A percentile compares a stretch with the other conserved stretches of the same genome.
phyloP scores from a whole-genome alignment of 169 alveolate genomes.

The Cryptosporidium xiaoi region DNA sequence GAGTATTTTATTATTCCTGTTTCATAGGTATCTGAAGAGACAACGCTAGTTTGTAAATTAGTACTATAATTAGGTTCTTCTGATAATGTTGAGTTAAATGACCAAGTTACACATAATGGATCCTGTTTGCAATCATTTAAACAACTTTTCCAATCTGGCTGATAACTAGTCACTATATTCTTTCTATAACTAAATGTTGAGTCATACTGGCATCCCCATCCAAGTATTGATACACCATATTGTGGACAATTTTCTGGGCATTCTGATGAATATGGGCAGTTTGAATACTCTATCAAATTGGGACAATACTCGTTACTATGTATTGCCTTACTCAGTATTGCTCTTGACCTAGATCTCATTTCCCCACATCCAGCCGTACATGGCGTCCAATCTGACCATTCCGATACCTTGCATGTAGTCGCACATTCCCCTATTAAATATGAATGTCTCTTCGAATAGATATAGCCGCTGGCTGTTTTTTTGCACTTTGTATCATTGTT shows the following conservation, averaged over 20 bases:
- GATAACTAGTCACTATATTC: conserved; percentile 23
- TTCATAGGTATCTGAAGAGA: not conserved
- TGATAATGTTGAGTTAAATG: conserved; percentile 56
- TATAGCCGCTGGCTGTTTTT: not conserved
- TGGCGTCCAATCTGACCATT: conserved; percentile 78
- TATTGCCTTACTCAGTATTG: not conserved
- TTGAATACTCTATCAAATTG: conserved; percentile 40
- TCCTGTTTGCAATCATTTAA: conserved; percentile 27
- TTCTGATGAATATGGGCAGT: not conserved
- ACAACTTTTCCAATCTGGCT: conserved; percentile 50
- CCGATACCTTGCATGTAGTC: conserved; percentile 51
- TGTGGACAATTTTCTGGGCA: conserved; percentile 71
- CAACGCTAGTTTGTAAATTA: not conserved
- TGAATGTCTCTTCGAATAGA: conserved; percentile 1
- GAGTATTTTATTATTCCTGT: conserved; percentile 6
- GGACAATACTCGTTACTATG: conserved; percentile 42
- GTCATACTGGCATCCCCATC: conserved; percentile 73
- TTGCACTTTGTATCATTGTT: conserved; percentile 2
- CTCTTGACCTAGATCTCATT: conserved; percentile 58
- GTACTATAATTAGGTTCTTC: conserved; percentile 22
- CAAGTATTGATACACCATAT: conserved; percentile 63
- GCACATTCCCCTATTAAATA: conserved; percentile 60
- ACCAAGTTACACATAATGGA: conserved; percentile 64
- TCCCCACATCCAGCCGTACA: conserved; percentile 77
- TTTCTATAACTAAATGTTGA: conserved; percentile 30